Percentiles rank a stretch among this genome's conserved stretches.
These are phyloP conservation scores for Alternaria gaisen DNA, from an alignment of 2,329 filamentous ascomycete species.

Conservation along the genomic window DNA sequence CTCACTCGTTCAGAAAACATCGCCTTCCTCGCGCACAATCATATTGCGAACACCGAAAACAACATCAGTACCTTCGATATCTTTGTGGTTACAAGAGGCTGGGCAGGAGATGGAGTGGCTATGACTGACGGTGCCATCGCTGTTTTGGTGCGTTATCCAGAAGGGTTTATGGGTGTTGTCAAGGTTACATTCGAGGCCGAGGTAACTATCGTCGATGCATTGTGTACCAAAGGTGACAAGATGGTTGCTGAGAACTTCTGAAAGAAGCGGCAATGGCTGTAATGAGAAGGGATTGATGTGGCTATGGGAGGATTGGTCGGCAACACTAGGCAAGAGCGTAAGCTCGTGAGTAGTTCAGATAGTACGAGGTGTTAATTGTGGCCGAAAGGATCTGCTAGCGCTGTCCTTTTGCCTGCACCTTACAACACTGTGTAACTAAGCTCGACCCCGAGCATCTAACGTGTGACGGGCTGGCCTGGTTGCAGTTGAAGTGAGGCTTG, in stretches of 20 bases:
- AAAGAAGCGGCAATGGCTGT: neutral
- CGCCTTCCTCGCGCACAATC: neutral
- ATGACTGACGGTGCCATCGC: conserved; percentile 1
- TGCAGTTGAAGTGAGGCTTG: conserved; percentile 1
- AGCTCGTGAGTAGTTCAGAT: neutral
- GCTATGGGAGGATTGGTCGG: neutral
- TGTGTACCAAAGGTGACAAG: conserved; percentile 3
- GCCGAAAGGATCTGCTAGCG: neutral
- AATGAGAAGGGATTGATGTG: neutral
- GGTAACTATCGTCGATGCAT: neutral
- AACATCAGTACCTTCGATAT: neutral
- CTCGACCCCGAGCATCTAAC: neutral
- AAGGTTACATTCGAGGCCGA: neutral
- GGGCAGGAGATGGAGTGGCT: conserved; percentile 1
- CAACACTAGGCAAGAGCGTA: neutral
- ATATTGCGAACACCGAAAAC: neutral
- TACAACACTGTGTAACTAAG: conserved; percentile 7
- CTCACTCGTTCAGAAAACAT: neutral
- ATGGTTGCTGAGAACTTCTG: conserved; percentile 4
- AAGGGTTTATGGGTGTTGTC: conserved; percentile 6
- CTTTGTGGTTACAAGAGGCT: conserved; percentile 5
- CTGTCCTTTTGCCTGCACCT: neutral
- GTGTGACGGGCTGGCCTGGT: conserved; percentile 2
- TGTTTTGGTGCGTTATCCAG: conserved; percentile 1
- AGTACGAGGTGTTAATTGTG: neutral